phyloP scores from a whole-genome alignment of 2,329 filamentous ascomycete species.

The Biscogniauxia mediterranea region DNA sequence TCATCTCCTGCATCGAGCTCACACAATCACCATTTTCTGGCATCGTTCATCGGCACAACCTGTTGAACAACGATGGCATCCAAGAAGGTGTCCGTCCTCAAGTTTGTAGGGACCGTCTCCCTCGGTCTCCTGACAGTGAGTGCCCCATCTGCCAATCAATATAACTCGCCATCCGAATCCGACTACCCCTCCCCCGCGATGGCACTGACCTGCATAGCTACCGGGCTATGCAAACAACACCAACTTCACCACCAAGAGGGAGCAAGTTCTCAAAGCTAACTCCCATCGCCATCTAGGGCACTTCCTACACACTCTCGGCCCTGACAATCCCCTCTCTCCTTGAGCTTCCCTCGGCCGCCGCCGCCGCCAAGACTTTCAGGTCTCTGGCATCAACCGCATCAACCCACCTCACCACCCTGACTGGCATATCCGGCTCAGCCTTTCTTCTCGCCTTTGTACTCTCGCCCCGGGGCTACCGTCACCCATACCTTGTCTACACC shows the following conservation, averaged over 20 bases:
- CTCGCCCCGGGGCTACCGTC: constrained; percentile 71
- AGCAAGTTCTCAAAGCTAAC: not conserved
- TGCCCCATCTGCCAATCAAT: not conserved
- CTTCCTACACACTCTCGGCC: constrained; percentile 80
- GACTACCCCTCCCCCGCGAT: constrained; percentile 28
- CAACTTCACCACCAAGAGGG: constrained; percentile 7
- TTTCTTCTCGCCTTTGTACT: constrained; percentile 76
- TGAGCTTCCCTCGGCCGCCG: constrained; percentile 71
- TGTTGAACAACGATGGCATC: constrained; percentile 55
- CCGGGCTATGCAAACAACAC: not conserved
- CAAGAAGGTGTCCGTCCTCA: constrained; percentile 72
- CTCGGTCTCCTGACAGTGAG: constrained; percentile 84
- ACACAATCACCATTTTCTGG: constrained; percentile 2
- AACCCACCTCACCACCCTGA: constrained; percentile 64
- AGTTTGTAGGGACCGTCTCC: constrained; percentile 90
- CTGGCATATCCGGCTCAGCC: constrained; percentile 65
- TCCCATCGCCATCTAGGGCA: constrained; percentile 58
- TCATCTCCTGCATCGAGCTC: constrained; percentile 7
- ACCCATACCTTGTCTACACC: constrained; percentile 90
- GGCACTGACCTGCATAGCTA: not conserved
- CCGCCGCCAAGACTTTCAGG: constrained; percentile 68
- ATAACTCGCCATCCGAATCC: constrained; percentile 5
- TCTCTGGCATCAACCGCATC: constrained; percentile 63
- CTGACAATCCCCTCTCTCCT: constrained; percentile 79
- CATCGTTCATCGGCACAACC: constrained; percentile 11